Evolutionary conservation across 106 monocot species (phyloP).

Genomic region (Allium cepa): DNA sequence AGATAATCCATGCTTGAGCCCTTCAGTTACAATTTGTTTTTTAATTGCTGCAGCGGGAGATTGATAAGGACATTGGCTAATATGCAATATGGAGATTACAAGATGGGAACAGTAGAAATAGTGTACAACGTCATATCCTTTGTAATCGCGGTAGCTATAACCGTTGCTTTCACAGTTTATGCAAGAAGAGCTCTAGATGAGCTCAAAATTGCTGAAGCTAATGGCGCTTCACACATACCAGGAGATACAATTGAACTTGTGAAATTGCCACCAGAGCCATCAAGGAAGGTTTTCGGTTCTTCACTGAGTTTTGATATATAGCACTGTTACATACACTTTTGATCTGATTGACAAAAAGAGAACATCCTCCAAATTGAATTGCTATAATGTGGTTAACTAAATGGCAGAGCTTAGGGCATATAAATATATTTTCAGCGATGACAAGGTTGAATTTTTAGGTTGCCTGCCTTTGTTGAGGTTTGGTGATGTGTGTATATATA

Average conservation of each 20-base stretch:
- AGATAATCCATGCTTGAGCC: too few relatives aligned
- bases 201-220: constrained; percentile 29
- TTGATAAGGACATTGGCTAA: constrained; percentile 67
- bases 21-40: too few relatives aligned
- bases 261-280: constrained; percentile 18
- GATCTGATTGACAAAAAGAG: too few relatives aligned
- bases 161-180: constrained; percentile 60
- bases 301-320: background rate
- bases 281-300: background rate
- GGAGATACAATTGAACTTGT: constrained; percentile 20
- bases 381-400: too few relatives aligned
- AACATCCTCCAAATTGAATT: too few relatives aligned
- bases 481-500: too few relatives aligned
- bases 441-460: too few relatives aligned
- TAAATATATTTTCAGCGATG: too few relatives aligned
- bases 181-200: constrained; percentile 46
- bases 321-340: too few relatives aligned
- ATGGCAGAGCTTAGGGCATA: too few relatives aligned
- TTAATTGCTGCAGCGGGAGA: constrained; percentile 42
- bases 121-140: constrained; percentile 60
- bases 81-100: constrained; percentile 51
- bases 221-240: background rate
- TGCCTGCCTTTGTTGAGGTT: too few relatives aligned
- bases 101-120: constrained; percentile 64
- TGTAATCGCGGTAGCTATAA: constrained; percentile 29